Base-by-base conservation (phyloP, 805 yeast genomes). In the Ogataea trehalophila region DNA sequence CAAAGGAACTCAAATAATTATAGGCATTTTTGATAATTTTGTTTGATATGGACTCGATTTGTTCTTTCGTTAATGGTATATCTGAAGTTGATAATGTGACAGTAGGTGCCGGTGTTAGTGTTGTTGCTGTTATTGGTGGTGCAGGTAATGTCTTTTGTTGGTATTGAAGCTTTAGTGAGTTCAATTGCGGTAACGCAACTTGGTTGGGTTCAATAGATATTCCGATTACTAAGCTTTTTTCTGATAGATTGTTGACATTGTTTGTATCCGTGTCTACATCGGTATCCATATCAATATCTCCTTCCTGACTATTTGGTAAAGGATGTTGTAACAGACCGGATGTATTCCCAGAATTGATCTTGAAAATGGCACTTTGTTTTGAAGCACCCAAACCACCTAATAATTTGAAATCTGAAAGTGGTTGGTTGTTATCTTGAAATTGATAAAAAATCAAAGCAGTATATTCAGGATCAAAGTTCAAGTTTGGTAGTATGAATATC, bases 331-430 rank as follows among this genome's bases (percentile, higher is more conserved):
- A 31, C 16, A 29, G 6, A 18, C 15, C 31, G 26, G 53, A 31
- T 58, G 63, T 54, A 52, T 72, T 74, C 1, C 58, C 59, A 7
- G 63, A 57, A 61, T 83, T 87, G 49, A 92, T 77, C 60, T 84
- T 85, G 72, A 87, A 94, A 3, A 94, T 94, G 0, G 97, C 96
- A 49, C 96, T 87, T 35, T 95, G 98, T 62, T 92, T 94, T 35
- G 66, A 69, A 0, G 74, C 67, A 40, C 77, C 76, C 26, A 85
- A 60, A 13, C 81, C 81, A 4, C 92, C 92, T 47, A 85, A 72
- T 14, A 87, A 70, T 53, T 77, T 77, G 65, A 85, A 87, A 31
- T 84, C 68, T 63, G 76, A 22, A 56, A 63, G 31, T 1, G 52
- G 51, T 51, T 62, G 51, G 53, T 66, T 49, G n/a, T 72, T 75